Evolutionary conservation across 495 filamentous ascomycete genomes (phyloP), one percentile per base, ranked within the genome.

Genomic region (Trichoderma gamsii): DNA sequence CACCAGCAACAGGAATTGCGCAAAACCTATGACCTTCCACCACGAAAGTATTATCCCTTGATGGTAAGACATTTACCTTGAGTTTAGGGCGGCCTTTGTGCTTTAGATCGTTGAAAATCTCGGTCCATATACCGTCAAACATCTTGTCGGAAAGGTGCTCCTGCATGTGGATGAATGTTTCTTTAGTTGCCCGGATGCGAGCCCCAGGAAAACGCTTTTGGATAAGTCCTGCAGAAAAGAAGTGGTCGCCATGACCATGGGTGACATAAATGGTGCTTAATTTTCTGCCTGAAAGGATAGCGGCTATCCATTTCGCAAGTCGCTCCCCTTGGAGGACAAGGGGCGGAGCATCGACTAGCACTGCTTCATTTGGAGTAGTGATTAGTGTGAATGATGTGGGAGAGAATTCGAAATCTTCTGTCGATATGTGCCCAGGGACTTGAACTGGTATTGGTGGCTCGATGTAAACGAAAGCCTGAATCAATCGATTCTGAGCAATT

Each of bases 231-330:
- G 76, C 35, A 13, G 77, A 76, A 67, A 80, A 81, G 69, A 74
- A 84, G 65, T 84, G 80, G 71, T 84, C 80, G 11, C 78, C 80
- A 67, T 82, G 80, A n/a, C 77, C 80, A 66, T 83, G 80, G 12
- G 80, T 81, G 63, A 82, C 74, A 71, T 81, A 82, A 27, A 84
- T 75, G 15, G 74, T 71, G 0, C 67, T 73, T 8, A 82, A 70
- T 18, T 72, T 73, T 41, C 75, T 77, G 66, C 70, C 64, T 1
- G 71, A 71, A 41, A 71, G 67, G 3, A 67, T 72, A 0, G 7
- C 25, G 41, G 73, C 69, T 67, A 79, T 73, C 77, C 78, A 79
- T 41, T 72, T 65, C 11, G 59, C 70, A 11, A 80, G 68, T n/a
- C n/a, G 6, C n/a, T 51, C 46, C 4, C 46, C 46, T 16, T 13